A percentile compares a stretch with the other conserved stretches of the same genome.
Evolutionary conservation across 2,329 filamentous ascomycete genomes (phyloP).

Genomic region (Phaeosphaeriaceae sp.): DNA sequence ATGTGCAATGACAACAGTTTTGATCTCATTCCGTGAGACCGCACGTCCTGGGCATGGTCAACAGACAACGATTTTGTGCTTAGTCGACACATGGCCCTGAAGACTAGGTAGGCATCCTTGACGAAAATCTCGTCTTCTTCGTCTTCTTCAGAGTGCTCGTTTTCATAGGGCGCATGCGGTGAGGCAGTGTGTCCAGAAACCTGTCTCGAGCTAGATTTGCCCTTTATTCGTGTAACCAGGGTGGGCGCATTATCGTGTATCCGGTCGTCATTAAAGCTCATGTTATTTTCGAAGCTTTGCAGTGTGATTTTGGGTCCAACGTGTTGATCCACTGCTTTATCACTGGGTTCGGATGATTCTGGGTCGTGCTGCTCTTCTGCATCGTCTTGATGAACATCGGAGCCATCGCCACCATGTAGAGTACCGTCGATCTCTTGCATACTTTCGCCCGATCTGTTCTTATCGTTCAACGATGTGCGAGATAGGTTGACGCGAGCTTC

Average conservation of each 20-base stretch:
- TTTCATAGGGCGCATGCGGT: conserved; percentile 36
- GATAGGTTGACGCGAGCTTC: conserved; percentile 71
- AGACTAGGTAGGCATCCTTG: conserved; percentile 94
- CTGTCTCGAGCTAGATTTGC: conserved; percentile 50
- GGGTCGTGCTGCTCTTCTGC: conserved; percentile 46
- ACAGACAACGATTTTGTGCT: conserved; percentile 89
- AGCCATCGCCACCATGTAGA: conserved; percentile 31
- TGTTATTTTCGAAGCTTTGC: conserved; percentile 71
- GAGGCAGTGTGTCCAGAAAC: conserved; percentile 54
- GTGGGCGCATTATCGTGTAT: conserved; percentile 72
- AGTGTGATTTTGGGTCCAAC: conserved; percentile 67
- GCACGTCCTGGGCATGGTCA: conserved; percentile 90
- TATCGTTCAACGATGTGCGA: conserved; percentile 51
- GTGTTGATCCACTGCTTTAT: conserved; percentile 54
- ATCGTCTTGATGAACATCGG: conserved; percentile 47
- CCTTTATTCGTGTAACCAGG: conserved; percentile 66
- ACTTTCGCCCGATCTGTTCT: conserved; percentile 42
- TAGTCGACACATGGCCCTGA: conserved; percentile 95
- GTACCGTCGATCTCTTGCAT: conserved; percentile 32
- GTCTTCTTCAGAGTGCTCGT: conserved; percentile 66
- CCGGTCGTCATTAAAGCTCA: conserved; percentile 68
- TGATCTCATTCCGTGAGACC: conserved; percentile 94
- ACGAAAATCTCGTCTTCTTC: conserved; percentile 96
- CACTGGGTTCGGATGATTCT: conserved; percentile 49
- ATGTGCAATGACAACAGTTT: conserved; percentile 95